Evolutionary conservation across 768 basidiomycete genomes (phyloP), one percentile per base, ranked within the genome.

Genomic region (Mycena metata): DNA sequence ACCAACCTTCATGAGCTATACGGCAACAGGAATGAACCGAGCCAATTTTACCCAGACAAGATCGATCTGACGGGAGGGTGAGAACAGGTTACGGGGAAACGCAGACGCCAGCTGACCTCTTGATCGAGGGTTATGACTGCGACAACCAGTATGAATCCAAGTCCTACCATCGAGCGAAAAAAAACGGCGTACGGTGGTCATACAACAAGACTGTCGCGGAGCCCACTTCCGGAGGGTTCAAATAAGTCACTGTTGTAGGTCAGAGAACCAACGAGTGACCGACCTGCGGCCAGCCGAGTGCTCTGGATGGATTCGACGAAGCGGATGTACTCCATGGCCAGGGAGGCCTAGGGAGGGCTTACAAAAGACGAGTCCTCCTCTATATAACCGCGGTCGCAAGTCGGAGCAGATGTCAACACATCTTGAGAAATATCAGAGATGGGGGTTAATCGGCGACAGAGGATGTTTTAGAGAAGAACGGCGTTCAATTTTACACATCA

Each of bases 281-380:
- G 8, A 60, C 66, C 66, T 67, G 59, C 43, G 17, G 65, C 58
- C 51, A 66, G 17, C 23, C 59, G 66, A 17, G 66, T 67, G 52
- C 23, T 39, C 26, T 67, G 66, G 43, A 67, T 17, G 19, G 59
- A 67, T 9, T 42, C 33, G 10, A 30, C 33, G 36, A 39, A 13
- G 26, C 43, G 55, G 41, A 45, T 36, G 39, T 19, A 12, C 41
- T 47, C 66, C 66, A 67, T 66, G 7, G 50, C 39, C 42, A 19
- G 33, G 16, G 46, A n/a, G 9, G 7, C 9, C 46, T 16, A 19
- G 33, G 16, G 46, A n/a, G 9, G 7, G 11, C 46, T 16, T 12
- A 3, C 9, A 49, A 39, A 10, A 39, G 39, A 39, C 39, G 15
- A 39, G 39, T 39, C 5, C 39, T 39, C 5, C 39, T 33, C 42